Evolutionary conservation across 2,329 filamentous ascomycete genomes (phyloP), one percentile per base, ranked within the genome.

Genomic region (Harringtonia aguacate): DNA sequence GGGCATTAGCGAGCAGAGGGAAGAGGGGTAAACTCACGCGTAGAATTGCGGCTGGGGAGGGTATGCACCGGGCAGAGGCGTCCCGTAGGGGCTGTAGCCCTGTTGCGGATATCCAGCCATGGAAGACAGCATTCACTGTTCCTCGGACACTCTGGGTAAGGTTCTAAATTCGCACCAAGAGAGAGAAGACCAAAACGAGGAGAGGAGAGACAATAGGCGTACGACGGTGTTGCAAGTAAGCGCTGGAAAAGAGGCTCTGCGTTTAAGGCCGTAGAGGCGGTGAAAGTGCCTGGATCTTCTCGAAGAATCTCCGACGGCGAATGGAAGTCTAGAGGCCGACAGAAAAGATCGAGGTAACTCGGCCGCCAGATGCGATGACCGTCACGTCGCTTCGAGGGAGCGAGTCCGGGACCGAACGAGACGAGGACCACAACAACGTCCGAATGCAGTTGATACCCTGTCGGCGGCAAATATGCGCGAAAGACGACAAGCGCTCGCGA

Each of bases 91-190:
- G 9, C 40, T 41, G 30, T 50, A 50, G 41, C 46, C 41, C 41
- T 50, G 48, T 15, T 44, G 36, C 14, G 48, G 44, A 30, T 48
- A 50, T 44, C 44, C 46, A 46, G 48, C 44, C 48, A 50, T 50
- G 13, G 17, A 27, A 27, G 24, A 27, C 24, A 27, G 24, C 24
- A 27, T 27, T 28, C 24, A 21, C 14, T 41, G 28, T 31, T 31
- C 12, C 12, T 31, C 15, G 13, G 30, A 29, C 8, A 31, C 30
- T 27, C 24, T 27, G 10, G 30, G 30, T 31, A 14, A 14, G 30
- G 30, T 13, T 8, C 30, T 8, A 24, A 24, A 37, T 21, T 22
- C 7, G 20, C 35, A 15, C 9, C 18, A 20, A 22, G 35, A 35
- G 31, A 34, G 31, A 34, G 31, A 34, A 34, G 31, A 34, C 31